Evolutionary conservation across 352 stramenopile genomes (phyloP), one percentile per base, ranked within the genome.

Genomic region (Phytophthora constricta): DNA sequence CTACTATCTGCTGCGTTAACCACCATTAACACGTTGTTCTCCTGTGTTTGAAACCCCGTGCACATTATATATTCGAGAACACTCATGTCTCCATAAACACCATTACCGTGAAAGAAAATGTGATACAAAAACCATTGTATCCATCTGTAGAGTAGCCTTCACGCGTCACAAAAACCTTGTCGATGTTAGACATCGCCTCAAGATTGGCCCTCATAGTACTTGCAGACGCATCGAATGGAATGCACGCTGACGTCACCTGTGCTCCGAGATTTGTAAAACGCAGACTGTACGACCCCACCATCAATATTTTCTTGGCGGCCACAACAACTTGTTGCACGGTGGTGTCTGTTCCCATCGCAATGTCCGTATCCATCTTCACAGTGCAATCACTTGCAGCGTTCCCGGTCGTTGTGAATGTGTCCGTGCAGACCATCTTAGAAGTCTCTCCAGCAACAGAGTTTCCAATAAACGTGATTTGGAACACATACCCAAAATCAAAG

Each of bases 31-130:
- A 75, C 72, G 22, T 95, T 93, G 46, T 86, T 89, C 17, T 82
- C 71, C 17, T 83, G 69, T 3, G 87, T 92, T 64, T 94, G 72
- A 50, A 94, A 92, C 5, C 61, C 25, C 3, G 63, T 71, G 33
- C 82, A 93, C 20, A 45, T 47, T 5, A 43, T 64, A 16, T 51
- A 63, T 10, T 56, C 70, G 34, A 88, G 57, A n/a, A 19, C 34
- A 0, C 48, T 43, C 8, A 80, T 33, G 19, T 77, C 58, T 0
- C 77, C 71, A 5, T 77, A 76, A 8, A 93, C 86, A 1, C 80
- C 80, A 25, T 93, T 93, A 3, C 86, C 87, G 34, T 90, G 84
- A 39, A 95, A 95, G 57, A 92, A 93, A 17, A 95, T 71, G 0
- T 31, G 59, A 42, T 93, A 95, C 5, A 93, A 53, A 85, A 92